Percentiles rank a stretch among this genome's conserved stretches.
Conservation (phyloP, 2,329 filamentous ascomycete genomes). For the Hymenoscyphus scutula region DNA sequence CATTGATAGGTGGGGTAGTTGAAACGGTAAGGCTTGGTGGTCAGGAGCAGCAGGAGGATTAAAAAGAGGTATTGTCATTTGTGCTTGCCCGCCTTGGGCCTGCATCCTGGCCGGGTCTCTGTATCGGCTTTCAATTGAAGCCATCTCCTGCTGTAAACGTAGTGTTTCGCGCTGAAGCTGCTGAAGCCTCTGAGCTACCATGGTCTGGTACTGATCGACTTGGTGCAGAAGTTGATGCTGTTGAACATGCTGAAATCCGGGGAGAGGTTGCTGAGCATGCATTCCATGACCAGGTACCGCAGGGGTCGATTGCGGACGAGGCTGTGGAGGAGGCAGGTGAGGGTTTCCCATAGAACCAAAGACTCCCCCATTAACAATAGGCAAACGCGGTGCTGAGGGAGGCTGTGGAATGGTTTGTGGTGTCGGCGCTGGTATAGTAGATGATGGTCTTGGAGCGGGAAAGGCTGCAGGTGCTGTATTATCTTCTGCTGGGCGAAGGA, state of each 20-base stretch:
- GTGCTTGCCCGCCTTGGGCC: neutral
- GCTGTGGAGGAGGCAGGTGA: slow-evolving; percentile 17
- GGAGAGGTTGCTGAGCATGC: slow-evolving; percentile 27
- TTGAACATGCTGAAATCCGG: slow-evolving; percentile 29
- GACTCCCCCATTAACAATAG: neutral
- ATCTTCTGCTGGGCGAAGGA: slow-evolving; percentile 43
- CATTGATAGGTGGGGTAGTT: slow-evolving; percentile 16
- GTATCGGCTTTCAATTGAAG: slow-evolving; percentile 24
- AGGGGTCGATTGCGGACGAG: slow-evolving; percentile 27
- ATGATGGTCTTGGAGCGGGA: slow-evolving; percentile 5
- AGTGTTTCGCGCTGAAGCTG: slow-evolving; percentile 48
- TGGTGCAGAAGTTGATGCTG: slow-evolving; percentile 29
- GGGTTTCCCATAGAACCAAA: slow-evolving; percentile 10
- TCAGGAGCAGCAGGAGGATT: slow-evolving; percentile 15
- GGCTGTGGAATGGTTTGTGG: slow-evolving; percentile 4
- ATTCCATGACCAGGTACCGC: slow-evolving; percentile 21
- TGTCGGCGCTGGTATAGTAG: slow-evolving; percentile 1
- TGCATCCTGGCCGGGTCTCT: slow-evolving; percentile 8
- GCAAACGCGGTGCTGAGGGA: neutral
- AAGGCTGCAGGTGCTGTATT: slow-evolving; percentile 18
- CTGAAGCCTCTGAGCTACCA: slow-evolving; percentile 43
- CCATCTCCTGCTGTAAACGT: slow-evolving; percentile 41
- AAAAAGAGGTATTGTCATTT: slow-evolving; percentile 5
- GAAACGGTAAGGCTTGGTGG: slow-evolving; percentile 16
- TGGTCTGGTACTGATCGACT: slow-evolving; percentile 22